Evolutionary conservation across 1,284 basidiomycete genomes (phyloP).

Genomic region (Pseudozyma flocculosa): DNA sequence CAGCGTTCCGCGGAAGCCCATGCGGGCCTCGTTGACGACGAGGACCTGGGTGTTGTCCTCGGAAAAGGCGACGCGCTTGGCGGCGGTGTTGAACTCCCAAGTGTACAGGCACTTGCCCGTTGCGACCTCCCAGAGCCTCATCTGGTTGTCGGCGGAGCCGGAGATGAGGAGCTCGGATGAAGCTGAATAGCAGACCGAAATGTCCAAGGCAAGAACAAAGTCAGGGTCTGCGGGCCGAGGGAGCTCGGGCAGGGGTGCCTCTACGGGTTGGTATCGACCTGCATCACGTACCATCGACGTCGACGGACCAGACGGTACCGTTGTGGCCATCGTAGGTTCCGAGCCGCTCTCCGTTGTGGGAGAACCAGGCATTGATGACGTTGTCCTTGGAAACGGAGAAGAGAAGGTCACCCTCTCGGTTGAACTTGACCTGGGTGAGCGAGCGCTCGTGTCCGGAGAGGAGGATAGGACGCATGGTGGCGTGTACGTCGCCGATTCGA

Average conservation of each 20-base stretch:
- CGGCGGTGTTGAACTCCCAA: slow-evolving; percentile 98
- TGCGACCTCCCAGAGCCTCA: slow-evolving; percentile 86
- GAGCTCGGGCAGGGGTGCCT: too few species aligned
- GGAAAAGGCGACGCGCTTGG: slow-evolving; percentile 89
- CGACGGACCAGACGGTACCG: slow-evolving; percentile 93
- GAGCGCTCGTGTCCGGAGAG: slow-evolving; percentile 89
- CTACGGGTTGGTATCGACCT: too few species aligned
- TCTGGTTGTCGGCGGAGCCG: slow-evolving; percentile 81
- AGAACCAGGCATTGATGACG: slow-evolving; percentile 93
- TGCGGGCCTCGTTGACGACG: slow-evolving; percentile 94
- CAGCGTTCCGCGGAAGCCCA: slow-evolving; percentile 70
- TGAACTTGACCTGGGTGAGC: slow-evolving; percentile 75
- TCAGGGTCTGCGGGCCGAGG: neutral
- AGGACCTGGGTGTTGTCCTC: slow-evolving; percentile 68
- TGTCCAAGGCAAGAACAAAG: too few species aligned
- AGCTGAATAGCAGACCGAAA: too few species aligned
- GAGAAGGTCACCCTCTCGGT: slow-evolving; percentile 90
- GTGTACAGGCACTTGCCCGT: slow-evolving; percentile 75
- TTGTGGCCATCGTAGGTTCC: slow-evolving; percentile 97
- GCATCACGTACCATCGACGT: slow-evolving; percentile 88
- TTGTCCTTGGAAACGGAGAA: slow-evolving; percentile 96
- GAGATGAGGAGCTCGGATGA: slow-evolving; percentile 83
- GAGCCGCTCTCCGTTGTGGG: slow-evolving; percentile 96
- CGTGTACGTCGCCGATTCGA: too few species aligned
- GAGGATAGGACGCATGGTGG: slow-evolving; percentile 58